A percentile compares a stretch with the other conserved stretches of the same genome.
phyloP scores from a whole-genome alignment of 805 yeast genomes.

The Starmerella sp. region DNA sequence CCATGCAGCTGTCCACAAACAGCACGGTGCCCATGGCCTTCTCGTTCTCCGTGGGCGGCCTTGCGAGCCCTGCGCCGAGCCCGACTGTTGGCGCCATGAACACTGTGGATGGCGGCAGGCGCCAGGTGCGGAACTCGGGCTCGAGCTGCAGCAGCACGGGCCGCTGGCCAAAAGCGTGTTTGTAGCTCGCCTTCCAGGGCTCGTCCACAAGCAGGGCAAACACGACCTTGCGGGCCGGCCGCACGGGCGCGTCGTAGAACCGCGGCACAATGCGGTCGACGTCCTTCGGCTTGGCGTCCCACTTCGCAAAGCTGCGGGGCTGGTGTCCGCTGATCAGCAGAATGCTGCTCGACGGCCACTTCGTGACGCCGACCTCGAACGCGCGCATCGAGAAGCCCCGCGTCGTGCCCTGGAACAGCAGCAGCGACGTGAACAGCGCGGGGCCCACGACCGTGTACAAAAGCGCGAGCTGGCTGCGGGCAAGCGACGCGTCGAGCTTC shows the following conservation, averaged over 20 bases:
- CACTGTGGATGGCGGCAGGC: slow-evolving; percentile 19
- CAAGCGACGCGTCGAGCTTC: slow-evolving; percentile 22
- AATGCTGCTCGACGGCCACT: slow-evolving; percentile 83
- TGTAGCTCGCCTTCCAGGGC: slow-evolving; percentile 72
- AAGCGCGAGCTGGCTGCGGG: slow-evolving; percentile 34
- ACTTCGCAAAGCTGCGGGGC: neutral
- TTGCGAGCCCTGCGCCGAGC: slow-evolving; percentile 60
- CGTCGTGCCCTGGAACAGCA: slow-evolving; percentile 60
- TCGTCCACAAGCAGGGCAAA: slow-evolving; percentile 55
- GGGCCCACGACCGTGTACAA: slow-evolving; percentile 32
- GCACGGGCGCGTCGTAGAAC: slow-evolving; percentile 5
- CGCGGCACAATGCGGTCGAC: slow-evolving; percentile 13
- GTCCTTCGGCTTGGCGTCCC: slow-evolving; percentile 5
- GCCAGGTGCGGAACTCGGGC: slow-evolving; percentile 35
- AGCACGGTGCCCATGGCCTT: slow-evolving; percentile 49
- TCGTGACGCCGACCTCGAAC: slow-evolving; percentile 68
- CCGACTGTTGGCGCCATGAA: slow-evolving; percentile 43
- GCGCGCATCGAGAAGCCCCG: slow-evolving; percentile 84
- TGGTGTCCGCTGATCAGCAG: slow-evolving; percentile 54
- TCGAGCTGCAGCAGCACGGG: slow-evolving; percentile 53
- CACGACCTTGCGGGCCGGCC: neutral
- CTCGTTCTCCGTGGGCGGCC: slow-evolving; percentile 32
- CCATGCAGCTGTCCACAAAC: slow-evolving; percentile 65
- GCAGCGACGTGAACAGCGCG: slow-evolving; percentile 32
- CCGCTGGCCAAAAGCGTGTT: slow-evolving; percentile 54